Base-by-base conservation (phyloP, 345 rosid genomes). In the Adansonia digitata region DNA sequence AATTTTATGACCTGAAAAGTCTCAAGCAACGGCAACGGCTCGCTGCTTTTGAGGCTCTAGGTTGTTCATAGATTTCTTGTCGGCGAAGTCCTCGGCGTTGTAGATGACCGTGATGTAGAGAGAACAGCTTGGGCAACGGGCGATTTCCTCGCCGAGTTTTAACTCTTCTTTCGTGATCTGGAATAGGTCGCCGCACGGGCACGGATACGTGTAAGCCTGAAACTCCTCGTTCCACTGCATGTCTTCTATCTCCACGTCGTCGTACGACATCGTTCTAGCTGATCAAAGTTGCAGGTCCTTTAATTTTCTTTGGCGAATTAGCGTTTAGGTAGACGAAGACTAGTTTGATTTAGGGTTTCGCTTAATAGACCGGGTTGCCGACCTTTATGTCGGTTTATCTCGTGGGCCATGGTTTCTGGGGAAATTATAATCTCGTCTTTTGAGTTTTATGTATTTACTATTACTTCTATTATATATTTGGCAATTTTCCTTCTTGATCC, bases 191-290 rank as follows among this genome's bases (percentile, higher is more conserved):
- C 98, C 98, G 83, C 98, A 94, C 12, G 98, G 98, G 52, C 98
- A 94, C 1, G 98, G 98, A 72, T 91, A 92, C 27, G 97, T 94
- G 80, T 83, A 92, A 34, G 91, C 88, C 74, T 87, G 81, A 18
- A 92, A 72, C 86, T 91, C 93, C 71, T 88, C 92, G 80, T 79
- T 92, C 98, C 98, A 92, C 78, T 91, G 92, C 98, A 94, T 91
- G 62, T 94, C 98, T 52, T 94, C 98, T 73, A 94, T 94, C 90
- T 92, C 98, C 26, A 94, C 97, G 53, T 94, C 98, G 85, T 94
- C 98, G 89, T 92, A 94, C 48, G 98, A 94, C 98, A 92, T 94
- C 78, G 73, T 55, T 53, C 5, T 7, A 27, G 43, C 20, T 8
- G 12, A 67, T 67, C 22, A 61, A 34, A 34, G 66, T 61, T 34